These are phyloP conservation scores for Hypoxylon lenormandii DNA, from an alignment of 495 filamentous ascomycete genomes.

Conservation along the genomic window DNA sequence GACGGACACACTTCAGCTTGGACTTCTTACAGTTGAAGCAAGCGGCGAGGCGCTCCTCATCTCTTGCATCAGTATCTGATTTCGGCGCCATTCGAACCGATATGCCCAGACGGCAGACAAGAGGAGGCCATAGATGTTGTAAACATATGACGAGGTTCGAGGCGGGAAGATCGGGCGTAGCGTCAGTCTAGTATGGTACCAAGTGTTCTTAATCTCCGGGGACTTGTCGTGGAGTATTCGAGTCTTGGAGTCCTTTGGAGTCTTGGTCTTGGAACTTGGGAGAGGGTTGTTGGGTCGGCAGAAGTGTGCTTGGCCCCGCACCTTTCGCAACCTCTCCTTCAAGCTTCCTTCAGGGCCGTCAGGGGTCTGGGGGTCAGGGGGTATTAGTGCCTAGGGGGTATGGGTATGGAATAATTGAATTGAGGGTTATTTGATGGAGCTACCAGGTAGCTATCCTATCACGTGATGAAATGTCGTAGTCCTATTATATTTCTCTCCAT, in stretches of 20 bases:
- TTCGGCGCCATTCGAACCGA: conserved; percentile 46
- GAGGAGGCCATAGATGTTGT: conserved; percentile 45
- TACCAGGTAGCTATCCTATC: conserved; percentile 6
- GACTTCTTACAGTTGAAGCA: conserved; percentile 76
- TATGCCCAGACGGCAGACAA: conserved; percentile 38
- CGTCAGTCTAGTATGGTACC: conserved; percentile 17
- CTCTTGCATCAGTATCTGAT: conserved; percentile 45
- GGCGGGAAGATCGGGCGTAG: conserved; percentile 8
- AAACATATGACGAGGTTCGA: conserved; percentile 23
- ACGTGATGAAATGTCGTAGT: conserved; percentile 22
- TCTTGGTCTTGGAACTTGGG: no score
- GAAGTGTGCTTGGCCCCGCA: conserved; percentile 45
- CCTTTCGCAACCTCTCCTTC: conserved; percentile 20
- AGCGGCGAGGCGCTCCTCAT: conserved; percentile 63
- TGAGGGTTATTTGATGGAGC: conserved; percentile 21
- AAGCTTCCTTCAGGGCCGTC: no score
- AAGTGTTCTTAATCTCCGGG: conserved; percentile 34
- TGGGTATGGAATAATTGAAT: no score
- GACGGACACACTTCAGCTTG: conserved; percentile 70
- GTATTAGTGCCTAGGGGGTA: no score
- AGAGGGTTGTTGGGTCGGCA: conserved; percentile 36
- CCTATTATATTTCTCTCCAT: conserved; percentile 16
- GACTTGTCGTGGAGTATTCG: conserved; percentile 22
- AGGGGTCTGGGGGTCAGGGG: no score
- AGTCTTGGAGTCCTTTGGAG: neutral